Evolutionary conservation across 345 rosid genomes (phyloP).

Genomic region (Abelmoschus esculentus): DNA sequence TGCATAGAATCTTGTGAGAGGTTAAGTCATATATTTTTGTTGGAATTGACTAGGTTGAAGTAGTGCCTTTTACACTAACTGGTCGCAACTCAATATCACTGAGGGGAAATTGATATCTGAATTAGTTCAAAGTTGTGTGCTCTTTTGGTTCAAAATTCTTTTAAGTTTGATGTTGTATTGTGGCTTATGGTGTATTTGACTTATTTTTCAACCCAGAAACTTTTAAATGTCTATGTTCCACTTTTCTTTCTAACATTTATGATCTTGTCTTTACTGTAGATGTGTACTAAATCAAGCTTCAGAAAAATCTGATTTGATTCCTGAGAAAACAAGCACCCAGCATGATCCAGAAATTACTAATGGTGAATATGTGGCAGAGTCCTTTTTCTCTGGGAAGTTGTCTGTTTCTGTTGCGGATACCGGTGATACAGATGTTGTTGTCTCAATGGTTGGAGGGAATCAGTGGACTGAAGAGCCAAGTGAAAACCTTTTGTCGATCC

Average conservation of each 20-base stretch:
- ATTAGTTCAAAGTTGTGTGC: constrained; percentile 1
- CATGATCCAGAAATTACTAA: constrained; percentile 32
- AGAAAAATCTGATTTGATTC: constrained; percentile 33
- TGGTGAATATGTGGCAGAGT: constrained; percentile 38
- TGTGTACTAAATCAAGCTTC: constrained; percentile 47
- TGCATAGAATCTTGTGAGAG: not conserved
- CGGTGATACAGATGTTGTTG: constrained; percentile 92
- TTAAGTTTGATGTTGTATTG: not conserved
- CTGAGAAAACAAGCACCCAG: constrained; percentile 29
- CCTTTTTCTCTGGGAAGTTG: constrained; percentile 53
- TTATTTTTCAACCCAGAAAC: not conserved
- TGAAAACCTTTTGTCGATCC: constrained; percentile 23
- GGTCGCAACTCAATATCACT: not conserved
- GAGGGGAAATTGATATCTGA: not conserved
- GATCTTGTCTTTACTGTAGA: constrained; percentile 35
- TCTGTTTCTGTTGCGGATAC: constrained; percentile 81
- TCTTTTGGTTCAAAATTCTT: not conserved
- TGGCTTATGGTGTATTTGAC: not conserved
- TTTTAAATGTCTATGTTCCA: constrained; percentile 4
- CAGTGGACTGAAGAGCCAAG: constrained; percentile 37
- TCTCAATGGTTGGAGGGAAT: constrained; percentile 59
- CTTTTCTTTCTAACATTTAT: not conserved
- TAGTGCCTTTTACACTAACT: not conserved
- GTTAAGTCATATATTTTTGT: not conserved
- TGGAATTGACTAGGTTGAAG: constrained; percentile 1